Conservation (phyloP, 495 filamentous ascomycete species). For the Cudoniella acicularis region DNA sequence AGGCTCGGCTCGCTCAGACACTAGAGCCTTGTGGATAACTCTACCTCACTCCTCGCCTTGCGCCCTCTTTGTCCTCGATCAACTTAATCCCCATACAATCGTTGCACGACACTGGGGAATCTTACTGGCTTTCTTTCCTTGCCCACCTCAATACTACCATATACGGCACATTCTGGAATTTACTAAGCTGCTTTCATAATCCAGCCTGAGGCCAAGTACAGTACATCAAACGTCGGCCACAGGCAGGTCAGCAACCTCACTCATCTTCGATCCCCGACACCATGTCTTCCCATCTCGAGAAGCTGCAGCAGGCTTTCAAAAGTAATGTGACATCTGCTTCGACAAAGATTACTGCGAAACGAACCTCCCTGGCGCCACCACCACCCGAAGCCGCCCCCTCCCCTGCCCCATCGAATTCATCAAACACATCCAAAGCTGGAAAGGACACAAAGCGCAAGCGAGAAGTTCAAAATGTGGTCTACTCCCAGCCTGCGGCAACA, state of each 20-base stretch:
- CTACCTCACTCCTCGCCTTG: background rate
- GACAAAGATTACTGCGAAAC: slow-evolving; percentile 45
- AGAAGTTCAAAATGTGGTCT: slow-evolving; percentile 50
- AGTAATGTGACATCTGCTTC: slow-evolving; percentile 43
- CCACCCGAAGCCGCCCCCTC: slow-evolving; percentile 36
- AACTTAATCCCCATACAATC: background rate
- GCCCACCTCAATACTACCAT: too few species aligned
- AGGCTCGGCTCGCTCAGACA: too few species aligned
- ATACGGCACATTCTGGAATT: too few species aligned
- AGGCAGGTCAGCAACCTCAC: background rate
- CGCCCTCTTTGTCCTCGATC: background rate
- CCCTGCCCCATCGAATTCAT: slow-evolving; percentile 37
- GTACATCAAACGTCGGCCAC: background rate
- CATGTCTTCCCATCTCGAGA: slow-evolving; percentile 50
- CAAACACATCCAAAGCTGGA: slow-evolving; percentile 43
- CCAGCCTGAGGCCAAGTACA: background rate
- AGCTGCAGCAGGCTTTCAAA: slow-evolving; percentile 44
- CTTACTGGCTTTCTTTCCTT: background rate
- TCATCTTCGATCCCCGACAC: background rate
- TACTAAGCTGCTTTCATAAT: background rate
- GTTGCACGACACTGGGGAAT: background rate
- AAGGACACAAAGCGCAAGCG: slow-evolving; percentile 57
- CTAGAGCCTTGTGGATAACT: too few species aligned
- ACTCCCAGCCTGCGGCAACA: slow-evolving; percentile 74
- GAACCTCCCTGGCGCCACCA: slow-evolving; percentile 34